Base-by-base conservation (phyloP, 1,284 basidiomycete species). In the Ganoderma multipileum region DNA sequence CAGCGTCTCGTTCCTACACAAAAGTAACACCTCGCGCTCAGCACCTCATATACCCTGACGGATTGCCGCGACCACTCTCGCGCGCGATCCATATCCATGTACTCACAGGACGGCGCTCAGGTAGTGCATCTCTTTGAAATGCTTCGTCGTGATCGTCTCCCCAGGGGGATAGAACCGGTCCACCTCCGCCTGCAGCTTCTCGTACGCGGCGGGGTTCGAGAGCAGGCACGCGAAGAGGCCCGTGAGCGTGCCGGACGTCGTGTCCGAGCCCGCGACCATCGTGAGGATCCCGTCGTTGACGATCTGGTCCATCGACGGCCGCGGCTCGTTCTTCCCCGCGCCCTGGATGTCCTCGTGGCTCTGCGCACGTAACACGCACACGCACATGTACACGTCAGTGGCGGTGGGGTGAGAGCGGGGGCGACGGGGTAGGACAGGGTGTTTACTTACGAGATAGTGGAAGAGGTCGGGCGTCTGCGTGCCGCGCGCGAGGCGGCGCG, bases 1-100 rank as follows among this genome's bases (percentile, higher is more conserved):
- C 57, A 91, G 74, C 0, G 83, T 77, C 75, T 91, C 89, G 57
- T 89, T 88, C 67, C 89, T 91, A 75, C 30, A 71, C 65, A 61
- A 42, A 14, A 12, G 0, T 39, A 39, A 36, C 36, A 61, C n/a
- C 33, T 20, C 36, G 54, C 28, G 2, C 3, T 44, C 6, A 18
- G 8, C 2, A 36, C 2, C 64, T 71, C 55, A 12, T 14, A 8
- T 36, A 11, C 36, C 36, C 18, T 20, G 42, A 44, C 42, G 20
- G 42, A 44, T 44, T 20, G 42, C 42, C 41, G 33, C 30, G 28
- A 30, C n/a, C 12, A 4, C 7, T 6, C 16, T 18, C 41, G 41
- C 12, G 41, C 18, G 42, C 41, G 41, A 42, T 42, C 41, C 18
- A 42, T 14, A 11, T 3, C 7, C 12, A 8, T 6, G 33, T 4